These are phyloP conservation scores for Eucalyptus coolabah DNA, from an alignment of 345 rosid genomes.

Conservation along the genomic window DNA sequence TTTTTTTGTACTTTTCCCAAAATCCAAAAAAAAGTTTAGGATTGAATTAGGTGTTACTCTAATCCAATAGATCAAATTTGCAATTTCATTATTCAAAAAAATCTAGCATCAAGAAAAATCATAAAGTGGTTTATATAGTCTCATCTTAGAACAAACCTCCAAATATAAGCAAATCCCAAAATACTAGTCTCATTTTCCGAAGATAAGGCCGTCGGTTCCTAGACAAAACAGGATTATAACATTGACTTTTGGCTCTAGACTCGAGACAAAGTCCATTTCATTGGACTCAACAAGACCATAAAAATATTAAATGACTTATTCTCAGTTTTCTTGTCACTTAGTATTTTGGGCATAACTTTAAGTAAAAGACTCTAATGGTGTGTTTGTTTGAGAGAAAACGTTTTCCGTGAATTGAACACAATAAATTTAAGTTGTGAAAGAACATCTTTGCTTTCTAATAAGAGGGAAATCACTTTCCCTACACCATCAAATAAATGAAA, in stretches of 20 bases:
- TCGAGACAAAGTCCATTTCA: not conserved
- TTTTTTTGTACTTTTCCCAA: not conserved
- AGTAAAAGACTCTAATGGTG: not conserved
- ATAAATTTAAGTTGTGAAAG: no score
- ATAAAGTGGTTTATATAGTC: not conserved
- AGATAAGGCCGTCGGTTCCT: not conserved
- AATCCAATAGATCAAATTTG: not conserved
- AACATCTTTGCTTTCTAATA: no score
- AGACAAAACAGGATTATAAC: not conserved
- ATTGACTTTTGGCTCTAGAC: not conserved
- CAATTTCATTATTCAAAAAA: not conserved
- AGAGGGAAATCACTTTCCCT: no score
- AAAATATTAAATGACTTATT: not conserved
- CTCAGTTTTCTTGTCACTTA: not conserved
- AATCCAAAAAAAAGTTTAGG: not conserved
- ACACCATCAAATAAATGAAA: no score
- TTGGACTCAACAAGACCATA: not conserved
- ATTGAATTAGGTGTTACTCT: not conserved
- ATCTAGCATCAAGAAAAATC: not conserved
- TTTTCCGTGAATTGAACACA: not conserved
- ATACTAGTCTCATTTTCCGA: not conserved
- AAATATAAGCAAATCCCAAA: not conserved
- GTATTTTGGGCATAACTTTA: not conserved
- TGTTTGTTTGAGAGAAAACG: not conserved
- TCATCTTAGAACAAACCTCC: not conserved